Percentiles rank a stretch among this genome's conserved stretches.
These are phyloP conservation scores for Rutidosis leptorrhynchoides DNA, from an alignment of 129 eudicot species.

Conservation along the genomic window DNA sequence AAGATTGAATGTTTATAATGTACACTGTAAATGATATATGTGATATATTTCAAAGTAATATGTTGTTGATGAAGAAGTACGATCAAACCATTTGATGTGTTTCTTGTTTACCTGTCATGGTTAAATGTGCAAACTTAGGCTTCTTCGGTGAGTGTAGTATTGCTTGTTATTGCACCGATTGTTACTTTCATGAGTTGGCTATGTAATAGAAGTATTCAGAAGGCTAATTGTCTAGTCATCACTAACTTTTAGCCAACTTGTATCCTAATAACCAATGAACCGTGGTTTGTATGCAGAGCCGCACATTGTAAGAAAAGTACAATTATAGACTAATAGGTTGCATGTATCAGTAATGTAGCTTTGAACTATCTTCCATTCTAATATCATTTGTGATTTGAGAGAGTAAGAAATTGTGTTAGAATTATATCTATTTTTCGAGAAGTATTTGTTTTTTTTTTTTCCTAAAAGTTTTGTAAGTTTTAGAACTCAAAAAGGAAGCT, in stretches of 20 bases:
- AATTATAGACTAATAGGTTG: not conserved
- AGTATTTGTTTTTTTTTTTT: not conserved
- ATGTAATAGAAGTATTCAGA: not conserved
- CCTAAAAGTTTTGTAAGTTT: not conserved
- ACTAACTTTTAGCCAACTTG: conserved; percentile 5
- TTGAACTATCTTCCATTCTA: not conserved
- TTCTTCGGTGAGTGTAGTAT: not conserved
- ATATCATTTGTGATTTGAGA: not conserved
- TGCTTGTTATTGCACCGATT: not conserved
- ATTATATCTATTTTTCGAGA: not conserved
- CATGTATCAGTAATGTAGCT: not conserved
- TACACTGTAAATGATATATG: not conserved
- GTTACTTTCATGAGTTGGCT: not conserved
- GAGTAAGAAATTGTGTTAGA: not conserved
- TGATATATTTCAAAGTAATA: not conserved
- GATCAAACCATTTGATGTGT: not conserved
- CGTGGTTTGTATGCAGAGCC: not conserved
- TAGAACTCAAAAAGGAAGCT: not conserved
- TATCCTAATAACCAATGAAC: not conserved
- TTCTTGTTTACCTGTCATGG: not conserved
- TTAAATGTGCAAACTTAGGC: not conserved
- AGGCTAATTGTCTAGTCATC: conserved; percentile 2
- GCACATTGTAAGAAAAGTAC: not conserved
- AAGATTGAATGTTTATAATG: not conserved
- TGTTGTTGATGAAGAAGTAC: not conserved